Base-by-base conservation (phyloP, 805 yeast genomes). In the Kurtzmaniella cleridarum region DNA sequence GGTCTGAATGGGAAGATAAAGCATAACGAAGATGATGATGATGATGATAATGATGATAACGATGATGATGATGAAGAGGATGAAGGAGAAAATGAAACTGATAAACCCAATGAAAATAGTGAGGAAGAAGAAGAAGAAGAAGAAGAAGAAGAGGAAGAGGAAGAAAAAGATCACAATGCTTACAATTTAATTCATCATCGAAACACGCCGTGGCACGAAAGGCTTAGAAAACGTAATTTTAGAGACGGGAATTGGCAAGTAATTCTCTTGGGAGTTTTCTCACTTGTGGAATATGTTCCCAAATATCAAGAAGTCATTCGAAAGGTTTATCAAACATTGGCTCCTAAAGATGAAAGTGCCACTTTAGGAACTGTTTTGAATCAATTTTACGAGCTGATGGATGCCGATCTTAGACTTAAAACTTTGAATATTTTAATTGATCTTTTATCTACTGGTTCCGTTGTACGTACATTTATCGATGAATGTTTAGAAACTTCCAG, bases 231-330 rank as follows among this genome's bases (percentile, higher is more conserved):
- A 40, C 76, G 96, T 39, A 75, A 76, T 45, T 93, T 85, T 57
- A 78, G 73, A 49, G 89, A 87, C 50, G 95, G 96, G 3, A 79
- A 78, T 39, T 91, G 97, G 96, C 82, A 87, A 49, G 71, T 83
- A 30, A 75, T 84, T 32, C 58, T 90, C 32, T 57, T 89, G 35
- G 96, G 96, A 26, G 67, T 89, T 2, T 68, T 90, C 31, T 76
- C 79, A 15, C 66, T 71, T 35, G 77, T 78, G 12, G 78, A 78
- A 34, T 71, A 79, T 46, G 69, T 79, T 30, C 77, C 79, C 1
- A 73, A 71, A 11, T 83, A 76, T 61, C 54, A 64, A 18, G 61
- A 64, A 1, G 68, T 69, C 15, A 78, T 83, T 35, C 62, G 59
- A 5, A 66, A 71, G 26, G 73, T 82, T 2, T 75, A 75, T 39